Conservation (phyloP, 2,329 filamentous ascomycete species). For the Thielaviopsis cerberus region DNA sequence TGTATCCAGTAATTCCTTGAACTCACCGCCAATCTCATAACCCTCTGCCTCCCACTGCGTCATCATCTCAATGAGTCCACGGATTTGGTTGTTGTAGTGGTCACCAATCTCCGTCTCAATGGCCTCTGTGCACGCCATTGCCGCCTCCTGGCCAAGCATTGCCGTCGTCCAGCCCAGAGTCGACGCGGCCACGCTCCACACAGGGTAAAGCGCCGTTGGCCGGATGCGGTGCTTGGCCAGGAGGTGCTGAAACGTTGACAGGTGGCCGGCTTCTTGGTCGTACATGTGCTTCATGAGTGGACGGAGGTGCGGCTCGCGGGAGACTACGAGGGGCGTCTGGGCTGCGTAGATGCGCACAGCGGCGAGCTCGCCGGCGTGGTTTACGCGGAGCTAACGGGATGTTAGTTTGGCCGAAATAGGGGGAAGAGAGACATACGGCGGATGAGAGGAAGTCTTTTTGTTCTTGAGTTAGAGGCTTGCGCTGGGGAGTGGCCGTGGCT, state of each 20-base stretch:
- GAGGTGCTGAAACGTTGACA: slow-evolving; percentile 67
- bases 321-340: slow-evolving; percentile 65
- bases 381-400: slow-evolving; percentile 60
- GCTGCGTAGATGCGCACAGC: slow-evolving; percentile 85
- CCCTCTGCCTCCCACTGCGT: slow-evolving; percentile 55
- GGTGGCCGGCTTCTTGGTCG: slow-evolving; percentile 80
- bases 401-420: not conserved
- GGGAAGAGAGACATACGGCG: slow-evolving; percentile 31
- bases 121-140: slow-evolving; percentile 96
- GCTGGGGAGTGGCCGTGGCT: slow-evolving; percentile 17
- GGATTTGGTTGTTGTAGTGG: slow-evolving; percentile 88
- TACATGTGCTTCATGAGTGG: slow-evolving; percentile 96
- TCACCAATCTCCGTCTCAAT: slow-evolving; percentile 95
- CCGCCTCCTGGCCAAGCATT: slow-evolving; percentile 73
- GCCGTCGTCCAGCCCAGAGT: slow-evolving; percentile 79
- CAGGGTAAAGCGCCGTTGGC: slow-evolving; percentile 76
- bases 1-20: slow-evolving; percentile 52
- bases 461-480: slow-evolving; percentile 44
- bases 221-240: slow-evolving; percentile 75
- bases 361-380: slow-evolving; percentile 94
- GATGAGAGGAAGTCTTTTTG: slow-evolving; percentile 61
- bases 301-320: slow-evolving; percentile 68
- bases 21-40: slow-evolving; percentile 62
- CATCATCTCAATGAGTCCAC: slow-evolving; percentile 64
- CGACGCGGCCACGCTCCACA: slow-evolving; percentile 69